Evolutionary conservation across 148 eudicot species (phyloP), one percentile per base, ranked within the genome.

Genomic region (Camellia lanceoleosa): DNA sequence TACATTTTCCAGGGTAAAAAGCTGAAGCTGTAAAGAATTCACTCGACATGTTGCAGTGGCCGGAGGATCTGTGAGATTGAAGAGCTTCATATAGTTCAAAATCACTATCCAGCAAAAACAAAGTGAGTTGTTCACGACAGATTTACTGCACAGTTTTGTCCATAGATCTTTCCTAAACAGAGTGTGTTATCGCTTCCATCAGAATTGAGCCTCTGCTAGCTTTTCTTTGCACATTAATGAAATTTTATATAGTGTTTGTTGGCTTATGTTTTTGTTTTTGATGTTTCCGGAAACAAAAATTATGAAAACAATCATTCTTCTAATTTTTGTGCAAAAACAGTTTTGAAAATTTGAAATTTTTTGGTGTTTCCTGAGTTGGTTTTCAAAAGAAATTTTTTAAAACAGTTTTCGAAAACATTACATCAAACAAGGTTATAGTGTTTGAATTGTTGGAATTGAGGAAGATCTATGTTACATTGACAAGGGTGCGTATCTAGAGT

Each of bases 1-100:
- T n/a, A 7, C 43, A 12, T 44, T 42, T 43, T n/a, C 42, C 82
- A 85, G 89, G 82, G 84, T 83, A 70, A 78, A 87, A 73, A 75
- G 84, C 79, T 83, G 84, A 87, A 78, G 80, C 60, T 54, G 41
- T 61, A 66, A 58, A 52, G 72, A 55, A 23, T 42, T 80, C 4
- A 41, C 64, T 23, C 16, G 54, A 16, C 42, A 62, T 19, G 3
- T 73, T 49, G 71, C 62, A 14, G n/a, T 30, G 3, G 42, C 60
- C 42, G 23, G 20, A 41, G 77, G 70, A 41, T 80, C 30, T 75
- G 16, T 38, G 38, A 42, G 67, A 14, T 20, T 60, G 55, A 74
- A 78, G 19, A 62, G 47, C 68, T 78, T 66, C 13, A 78, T 66
- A 9, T 46, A 68, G 66, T 62, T 71, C 69, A 77, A 4, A 42